Evolutionary conservation across 306 rosid genomes (phyloP).

Genomic region (Hylodesmum podocarpum): DNA sequence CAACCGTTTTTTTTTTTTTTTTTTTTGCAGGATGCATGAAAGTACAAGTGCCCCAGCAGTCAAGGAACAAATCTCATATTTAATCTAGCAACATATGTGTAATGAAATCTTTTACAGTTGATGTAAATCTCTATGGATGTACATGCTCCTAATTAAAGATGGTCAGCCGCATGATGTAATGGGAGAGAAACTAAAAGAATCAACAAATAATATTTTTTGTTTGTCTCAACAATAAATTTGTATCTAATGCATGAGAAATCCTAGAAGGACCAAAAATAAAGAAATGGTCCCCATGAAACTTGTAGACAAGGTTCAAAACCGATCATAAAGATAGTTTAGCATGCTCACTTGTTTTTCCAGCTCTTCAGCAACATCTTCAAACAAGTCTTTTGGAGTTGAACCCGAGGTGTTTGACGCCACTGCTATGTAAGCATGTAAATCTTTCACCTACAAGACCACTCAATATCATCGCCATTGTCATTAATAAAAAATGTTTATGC

Average conservation of each 20-base stretch:
- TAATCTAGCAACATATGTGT: neutral
- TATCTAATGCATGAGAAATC: neutral
- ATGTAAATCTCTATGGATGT: neutral
- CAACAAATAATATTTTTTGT: slow-evolving; percentile 3
- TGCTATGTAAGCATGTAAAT: slow-evolving; percentile 70
- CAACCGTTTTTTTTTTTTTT: neutral
- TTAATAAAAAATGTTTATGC: neutral
- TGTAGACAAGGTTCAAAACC: slow-evolving; percentile 8
- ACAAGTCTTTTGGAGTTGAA: slow-evolving; percentile 85
- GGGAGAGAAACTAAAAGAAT: neutral
- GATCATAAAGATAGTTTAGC: slow-evolving; percentile 29
- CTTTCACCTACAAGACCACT: slow-evolving; percentile 60
- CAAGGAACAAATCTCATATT: slow-evolving; percentile 3
- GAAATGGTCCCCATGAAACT: neutral
- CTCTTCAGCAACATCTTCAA: slow-evolving; percentile 87
- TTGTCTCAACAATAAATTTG: neutral
- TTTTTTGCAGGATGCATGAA: slow-evolving; percentile 7
- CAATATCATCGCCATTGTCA: neutral
- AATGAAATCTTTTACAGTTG: neutral
- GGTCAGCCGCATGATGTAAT: neutral
- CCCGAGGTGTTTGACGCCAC: slow-evolving; percentile 86
- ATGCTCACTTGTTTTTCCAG: slow-evolving; percentile 75
- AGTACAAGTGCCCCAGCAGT: slow-evolving; percentile 1
- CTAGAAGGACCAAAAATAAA: slow-evolving; percentile 5
- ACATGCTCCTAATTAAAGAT: slow-evolving; percentile 1